A percentile compares a stretch with the other conserved stretches of the same genome.
phyloP scores from a whole-genome alignment of 2,329 filamentous ascomycete genomes.

The Fusarium phyllophilum region DNA sequence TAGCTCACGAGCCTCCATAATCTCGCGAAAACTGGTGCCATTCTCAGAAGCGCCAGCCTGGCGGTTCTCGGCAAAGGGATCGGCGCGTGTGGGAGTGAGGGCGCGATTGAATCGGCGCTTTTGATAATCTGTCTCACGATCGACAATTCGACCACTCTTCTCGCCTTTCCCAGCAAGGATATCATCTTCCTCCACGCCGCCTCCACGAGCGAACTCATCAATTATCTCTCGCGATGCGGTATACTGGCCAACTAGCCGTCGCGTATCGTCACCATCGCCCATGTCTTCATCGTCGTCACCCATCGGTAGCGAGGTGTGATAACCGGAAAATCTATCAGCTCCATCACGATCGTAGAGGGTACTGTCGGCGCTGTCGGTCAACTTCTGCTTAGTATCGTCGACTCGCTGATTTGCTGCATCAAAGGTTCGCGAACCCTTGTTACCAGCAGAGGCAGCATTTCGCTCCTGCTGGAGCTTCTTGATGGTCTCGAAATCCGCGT shows the following conservation, averaged over 20 bases:
- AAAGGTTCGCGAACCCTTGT: conserved; percentile 84
- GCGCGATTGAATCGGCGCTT: conserved; percentile 91
- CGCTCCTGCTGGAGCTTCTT: conserved; percentile 92
- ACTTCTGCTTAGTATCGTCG: conserved; percentile 90
- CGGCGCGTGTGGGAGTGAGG: conserved; percentile 85
- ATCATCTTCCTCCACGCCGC: conserved; percentile 91
- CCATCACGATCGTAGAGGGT: conserved; percentile 85
- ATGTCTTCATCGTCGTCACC: conserved; percentile 83
- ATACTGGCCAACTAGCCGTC: conserved; percentile 91
- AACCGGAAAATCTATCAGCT: conserved; percentile 85
- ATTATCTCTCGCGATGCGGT: conserved; percentile 92
- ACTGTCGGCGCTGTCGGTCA: conserved; percentile 89
- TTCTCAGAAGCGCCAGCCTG: conserved; percentile 74
- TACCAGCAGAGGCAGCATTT: conserved; percentile 80
- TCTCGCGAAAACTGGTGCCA: conserved; percentile 84
- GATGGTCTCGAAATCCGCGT: conserved; percentile 88
- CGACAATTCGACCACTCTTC: conserved; percentile 88
- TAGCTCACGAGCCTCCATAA: conserved; percentile 90
- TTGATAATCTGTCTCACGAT: conserved; percentile 97
- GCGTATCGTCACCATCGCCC: conserved; percentile 76
- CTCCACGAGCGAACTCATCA: conserved; percentile 88
- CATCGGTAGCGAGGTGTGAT: conserved; percentile 87
- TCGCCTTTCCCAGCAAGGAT: conserved; percentile 83
- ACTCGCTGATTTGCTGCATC: conserved; percentile 83
- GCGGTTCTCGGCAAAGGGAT: conserved; percentile 83